Base-by-base conservation (phyloP, 345 rosid genomes). In the Salix brachista region DNA sequence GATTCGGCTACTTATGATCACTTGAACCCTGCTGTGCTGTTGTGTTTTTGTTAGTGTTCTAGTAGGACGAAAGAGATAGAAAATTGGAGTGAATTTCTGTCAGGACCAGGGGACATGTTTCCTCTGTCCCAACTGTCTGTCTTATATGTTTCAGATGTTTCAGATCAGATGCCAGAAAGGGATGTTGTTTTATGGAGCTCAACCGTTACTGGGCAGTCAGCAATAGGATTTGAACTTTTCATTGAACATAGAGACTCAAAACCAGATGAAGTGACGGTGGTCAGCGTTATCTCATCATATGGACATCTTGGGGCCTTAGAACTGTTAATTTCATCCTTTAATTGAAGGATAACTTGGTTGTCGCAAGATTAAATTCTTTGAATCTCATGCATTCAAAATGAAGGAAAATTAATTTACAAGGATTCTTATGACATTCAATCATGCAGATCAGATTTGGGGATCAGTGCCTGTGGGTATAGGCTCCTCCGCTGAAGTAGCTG, bases 151-250 rank as follows among this genome's bases (percentile, higher is more conserved):
- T 67, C 83, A 75, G 76, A 85, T 68, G 86, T 84, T 67, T 89
- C 86, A 67, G 77, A 83, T 83, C 72, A 73, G 77, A 87, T 89
- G 87, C 88, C 77, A 50, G 56, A 75, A 23, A 77, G 82, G 54
- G 83, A 87, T 78, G 80, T 78, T 67, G 87, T 83, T 65, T 83
- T 90, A 12, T 89, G 90, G 88, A 89, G 84, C 78, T 78, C 90
- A 30, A 83, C 86, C 87, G 85, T 89, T 69, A 73, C 84, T 46
- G 90, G 90, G 41, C 87, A 85, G n/a, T 86, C 89, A 17, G 77
- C 65, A 36, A 16, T 78, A 46, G 84, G 88, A 16, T 62, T 86
- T 50, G 68, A 79, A 44, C 82, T 87, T 50, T 80, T 89, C 65
- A 64, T 37, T 71, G 81, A 80, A 65, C 61, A 69, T 72, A 32